A percentile compares a stretch with the other conserved stretches of the same genome.
Evolutionary conservation across 306 rosid species (phyloP).

Genomic region (Castanea crenata): DNA sequence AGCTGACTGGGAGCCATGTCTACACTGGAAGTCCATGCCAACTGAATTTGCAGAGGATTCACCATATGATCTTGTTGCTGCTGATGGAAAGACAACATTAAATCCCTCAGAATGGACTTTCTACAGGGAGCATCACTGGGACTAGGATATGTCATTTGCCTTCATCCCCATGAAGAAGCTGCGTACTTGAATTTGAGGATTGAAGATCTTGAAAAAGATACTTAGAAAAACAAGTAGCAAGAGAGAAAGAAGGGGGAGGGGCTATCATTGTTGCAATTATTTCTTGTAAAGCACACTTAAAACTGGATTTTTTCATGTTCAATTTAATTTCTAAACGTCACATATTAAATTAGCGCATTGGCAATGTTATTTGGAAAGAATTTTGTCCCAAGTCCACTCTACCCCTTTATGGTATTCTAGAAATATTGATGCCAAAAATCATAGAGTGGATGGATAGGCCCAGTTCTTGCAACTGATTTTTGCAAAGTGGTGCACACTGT

Average conservation of each 20-base stretch:
- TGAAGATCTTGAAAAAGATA: background rate
- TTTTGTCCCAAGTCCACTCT: background rate
- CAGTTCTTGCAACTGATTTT: too few species aligned
- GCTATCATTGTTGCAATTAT: too few species aligned
- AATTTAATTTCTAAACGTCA: background rate
- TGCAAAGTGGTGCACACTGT: too few species aligned
- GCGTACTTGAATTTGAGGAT: background rate
- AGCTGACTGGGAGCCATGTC: slow-evolving; percentile 85
- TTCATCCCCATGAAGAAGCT: background rate
- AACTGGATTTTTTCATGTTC: background rate
- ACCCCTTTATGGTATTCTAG: too few species aligned
- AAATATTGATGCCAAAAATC: background rate
- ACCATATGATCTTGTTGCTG: slow-evolving; percentile 77
- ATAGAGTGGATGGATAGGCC: background rate
- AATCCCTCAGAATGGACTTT: slow-evolving; percentile 85
- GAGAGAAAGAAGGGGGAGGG: background rate
- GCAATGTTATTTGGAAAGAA: background rate
- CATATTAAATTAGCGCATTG: background rate
- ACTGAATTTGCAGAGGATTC: slow-evolving; percentile 87
- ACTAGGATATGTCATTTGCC: slow-evolving; percentile 34
- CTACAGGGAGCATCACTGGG: slow-evolving; percentile 71
- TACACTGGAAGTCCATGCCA: slow-evolving; percentile 80
- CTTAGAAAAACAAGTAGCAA: too few species aligned
- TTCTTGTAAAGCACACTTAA: too few species aligned
- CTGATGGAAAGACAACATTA: slow-evolving; percentile 68